A percentile compares a stretch with the other conserved stretches of the same genome.
These are phyloP conservation scores for Bruguiera sexangula DNA, from an alignment of 345 rosid genomes.

Conservation along the genomic window DNA sequence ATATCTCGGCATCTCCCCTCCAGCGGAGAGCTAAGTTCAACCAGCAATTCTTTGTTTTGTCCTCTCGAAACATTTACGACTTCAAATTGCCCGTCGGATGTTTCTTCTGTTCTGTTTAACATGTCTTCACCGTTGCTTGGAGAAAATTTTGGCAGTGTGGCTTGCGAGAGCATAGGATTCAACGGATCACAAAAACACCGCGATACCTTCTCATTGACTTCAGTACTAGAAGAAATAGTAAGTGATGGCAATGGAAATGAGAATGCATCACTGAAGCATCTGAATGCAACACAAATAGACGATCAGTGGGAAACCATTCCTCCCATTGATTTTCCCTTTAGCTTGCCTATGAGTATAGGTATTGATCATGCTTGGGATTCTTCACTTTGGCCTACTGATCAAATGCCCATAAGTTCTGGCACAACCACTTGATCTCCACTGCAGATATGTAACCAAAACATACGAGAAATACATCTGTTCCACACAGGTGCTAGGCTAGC, in stretches of 20 bases:
- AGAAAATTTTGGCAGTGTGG: not conserved
- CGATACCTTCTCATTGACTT: conserved; percentile 12
- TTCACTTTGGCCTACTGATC: conserved; percentile 20
- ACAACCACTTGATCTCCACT: conserved; percentile 21
- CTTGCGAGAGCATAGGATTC: conserved; percentile 13
- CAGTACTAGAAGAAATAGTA: conserved; percentile 17
- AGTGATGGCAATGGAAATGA: not conserved
- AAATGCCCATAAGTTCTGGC: conserved; percentile 24
- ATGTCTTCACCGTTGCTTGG: conserved; percentile 38
- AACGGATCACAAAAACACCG: conserved; percentile 27
- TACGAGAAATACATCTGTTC: too few species aligned
- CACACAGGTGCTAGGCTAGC: too few species aligned
- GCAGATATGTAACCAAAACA: too few species aligned
- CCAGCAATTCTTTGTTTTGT: conserved; percentile 33
- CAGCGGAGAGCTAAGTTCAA: conserved; percentile 28
- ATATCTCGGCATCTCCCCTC: conserved; percentile 27
- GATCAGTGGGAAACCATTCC: conserved; percentile 29
- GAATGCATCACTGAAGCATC: conserved; percentile 12
- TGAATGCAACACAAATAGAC: conserved; percentile 10
- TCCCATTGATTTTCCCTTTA: conserved; percentile 30
- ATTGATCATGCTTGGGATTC: conserved; percentile 35
- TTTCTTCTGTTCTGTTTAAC: conserved; percentile 47
- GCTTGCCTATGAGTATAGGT: conserved; percentile 26
- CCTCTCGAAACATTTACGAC: conserved; percentile 37
- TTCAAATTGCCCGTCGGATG: conserved; percentile 31